Evolutionary conservation across 1,139 yeast genomes (phyloP).

Genomic region (Casaregolazyma lundiana): DNA sequence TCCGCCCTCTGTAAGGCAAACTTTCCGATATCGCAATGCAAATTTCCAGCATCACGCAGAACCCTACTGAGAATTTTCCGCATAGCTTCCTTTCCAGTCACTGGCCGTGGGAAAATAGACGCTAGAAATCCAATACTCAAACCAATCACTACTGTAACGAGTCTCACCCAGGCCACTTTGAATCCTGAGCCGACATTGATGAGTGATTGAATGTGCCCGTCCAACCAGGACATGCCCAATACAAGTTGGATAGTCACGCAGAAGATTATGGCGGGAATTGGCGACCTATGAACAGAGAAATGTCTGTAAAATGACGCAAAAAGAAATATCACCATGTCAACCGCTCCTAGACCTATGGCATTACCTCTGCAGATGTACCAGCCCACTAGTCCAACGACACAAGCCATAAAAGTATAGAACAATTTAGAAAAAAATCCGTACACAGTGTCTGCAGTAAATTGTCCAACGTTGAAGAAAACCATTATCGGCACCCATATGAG

Average conservation of each 20-base stretch:
- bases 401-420: constrained; percentile 30
- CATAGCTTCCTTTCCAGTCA: constrained; percentile 26
- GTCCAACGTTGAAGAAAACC: constrained; percentile 29
- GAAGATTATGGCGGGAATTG: constrained; percentile 32
- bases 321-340: constrained; percentile 26
- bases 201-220: constrained; percentile 12
- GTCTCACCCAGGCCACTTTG: constrained; percentile 35
- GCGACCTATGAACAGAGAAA: constrained; percentile 28
- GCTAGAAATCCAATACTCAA: constrained; percentile 31
- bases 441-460: constrained; percentile 34
- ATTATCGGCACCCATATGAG: constrained; percentile 35
- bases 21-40: constrained; percentile 29
- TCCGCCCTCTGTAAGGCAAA: constrained; percentile 26
- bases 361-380: constrained; percentile 37
- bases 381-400: constrained; percentile 31
- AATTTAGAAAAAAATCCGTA: constrained; percentile 29
- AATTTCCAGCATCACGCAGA: constrained; percentile 24
- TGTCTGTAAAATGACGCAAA: constrained; percentile 30
- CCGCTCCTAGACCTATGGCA: constrained; percentile 32
- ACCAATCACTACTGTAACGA: constrained; percentile 33
- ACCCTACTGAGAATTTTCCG: constrained; percentile 24
- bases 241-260: constrained; percentile 30
- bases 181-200: constrained; percentile 29
- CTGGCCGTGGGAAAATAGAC: constrained; percentile 31
- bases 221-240: constrained; percentile 33